These are phyloP conservation scores for Mycosphaerella sp. DNA, from an alignment of 2,329 filamentous ascomycete species.

Conservation along the genomic window DNA sequence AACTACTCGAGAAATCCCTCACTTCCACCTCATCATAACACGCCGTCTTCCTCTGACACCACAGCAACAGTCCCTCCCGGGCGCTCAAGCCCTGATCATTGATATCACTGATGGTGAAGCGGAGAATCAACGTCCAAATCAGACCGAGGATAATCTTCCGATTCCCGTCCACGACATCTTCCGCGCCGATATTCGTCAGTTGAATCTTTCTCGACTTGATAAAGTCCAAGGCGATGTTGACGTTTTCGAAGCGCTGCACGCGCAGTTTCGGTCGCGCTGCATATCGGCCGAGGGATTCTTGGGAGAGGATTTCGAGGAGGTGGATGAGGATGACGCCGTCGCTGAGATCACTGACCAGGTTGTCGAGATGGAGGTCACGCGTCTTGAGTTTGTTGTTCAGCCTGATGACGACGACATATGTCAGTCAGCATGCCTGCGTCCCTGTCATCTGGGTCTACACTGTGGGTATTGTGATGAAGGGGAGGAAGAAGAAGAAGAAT, in stretches of 20 bases:
- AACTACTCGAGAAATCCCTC: slow-evolving; percentile 87
- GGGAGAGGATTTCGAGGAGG: slow-evolving; percentile 90
- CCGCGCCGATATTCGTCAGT: slow-evolving; percentile 96
- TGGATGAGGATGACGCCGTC: slow-evolving; percentile 96
- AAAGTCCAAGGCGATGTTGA: slow-evolving; percentile 89
- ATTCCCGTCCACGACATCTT: slow-evolving; percentile 97
- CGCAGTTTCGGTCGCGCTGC: slow-evolving; percentile 92
- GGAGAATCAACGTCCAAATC: slow-evolving; percentile 96
- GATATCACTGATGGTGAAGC: slow-evolving; percentile 98
- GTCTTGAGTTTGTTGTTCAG: slow-evolving; percentile 89
- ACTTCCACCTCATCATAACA: slow-evolving; percentile 98
- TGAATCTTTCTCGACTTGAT: slow-evolving; percentile 87
- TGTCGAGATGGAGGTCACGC: slow-evolving; percentile 72
- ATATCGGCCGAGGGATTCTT: slow-evolving; percentile 92
- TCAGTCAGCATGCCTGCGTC: background rate
- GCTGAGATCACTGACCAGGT: slow-evolving; percentile 82
- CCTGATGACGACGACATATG: slow-evolving; percentile 41
- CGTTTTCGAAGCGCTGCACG: slow-evolving; percentile 96
- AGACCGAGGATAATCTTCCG: slow-evolving; percentile 94
- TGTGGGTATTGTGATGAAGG: background rate
- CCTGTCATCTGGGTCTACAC: background rate
- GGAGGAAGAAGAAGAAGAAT: background rate
- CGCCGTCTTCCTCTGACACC: slow-evolving; percentile 97
- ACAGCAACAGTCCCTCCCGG: slow-evolving; percentile 88
- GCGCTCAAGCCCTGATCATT: slow-evolving; percentile 97